Percentiles rank a stretch among this genome's conserved stretches.
Conservation (phyloP, 2,329 filamentous ascomycete genomes). For the Apiospora kogelbergensis region DNA sequence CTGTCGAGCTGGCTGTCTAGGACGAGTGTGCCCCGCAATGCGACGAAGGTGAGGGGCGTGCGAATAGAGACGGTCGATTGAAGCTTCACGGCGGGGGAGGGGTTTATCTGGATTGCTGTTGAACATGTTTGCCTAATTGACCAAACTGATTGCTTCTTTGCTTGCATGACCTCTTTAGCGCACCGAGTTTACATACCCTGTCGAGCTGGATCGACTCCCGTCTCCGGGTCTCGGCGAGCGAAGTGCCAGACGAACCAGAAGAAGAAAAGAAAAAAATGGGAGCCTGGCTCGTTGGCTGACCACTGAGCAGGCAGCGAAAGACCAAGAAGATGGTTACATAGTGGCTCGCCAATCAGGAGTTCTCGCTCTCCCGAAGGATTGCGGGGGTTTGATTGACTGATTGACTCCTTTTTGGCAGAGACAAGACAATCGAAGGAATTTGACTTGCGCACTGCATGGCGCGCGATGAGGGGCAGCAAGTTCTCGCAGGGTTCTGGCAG, state of each 20-base stretch:
- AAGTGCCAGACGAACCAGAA: too few species aligned
- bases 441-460: background rate
- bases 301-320: background rate
- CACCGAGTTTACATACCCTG: background rate
- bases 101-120: background rate
- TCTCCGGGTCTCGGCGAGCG: background rate
- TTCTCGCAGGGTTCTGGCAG: background rate
- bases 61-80: background rate
- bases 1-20: background rate
- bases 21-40: background rate
- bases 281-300: background rate
- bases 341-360: too few species aligned
- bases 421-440: background rate
- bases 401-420: background rate
- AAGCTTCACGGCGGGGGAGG: background rate
- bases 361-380: too few species aligned
- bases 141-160: background rate
- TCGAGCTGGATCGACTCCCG: background rate
- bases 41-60: background rate
- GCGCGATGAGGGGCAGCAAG: background rate
- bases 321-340: background rate
- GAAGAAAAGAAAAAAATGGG: background rate
- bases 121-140: conserved; percentile 2
- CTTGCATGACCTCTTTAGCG: background rate
- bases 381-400: background rate